Conservation (phyloP, 192 early-diverging fungal genomes). For the Backusella luteola region DNA sequence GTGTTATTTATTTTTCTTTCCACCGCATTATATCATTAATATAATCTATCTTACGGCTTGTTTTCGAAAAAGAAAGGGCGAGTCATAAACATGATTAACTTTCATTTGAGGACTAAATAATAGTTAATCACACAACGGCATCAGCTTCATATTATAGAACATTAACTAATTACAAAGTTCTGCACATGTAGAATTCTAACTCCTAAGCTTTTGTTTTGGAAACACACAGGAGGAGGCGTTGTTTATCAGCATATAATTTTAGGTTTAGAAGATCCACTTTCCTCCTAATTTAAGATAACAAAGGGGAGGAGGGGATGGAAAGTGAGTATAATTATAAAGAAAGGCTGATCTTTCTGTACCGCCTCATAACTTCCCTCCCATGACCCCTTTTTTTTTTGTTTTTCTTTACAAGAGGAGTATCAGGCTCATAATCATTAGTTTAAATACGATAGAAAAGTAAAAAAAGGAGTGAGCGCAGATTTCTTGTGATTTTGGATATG, state of each 20-base stretch:
- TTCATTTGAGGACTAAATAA: not conserved
- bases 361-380: not conserved
- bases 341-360: not conserved
- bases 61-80: not conserved
- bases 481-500: not conserved
- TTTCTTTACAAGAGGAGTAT: not conserved
- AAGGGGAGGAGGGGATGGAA: not conserved
- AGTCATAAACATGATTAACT: not conserved
- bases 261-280: not conserved
- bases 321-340: not conserved
- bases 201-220: not conserved
- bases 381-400: not conserved
- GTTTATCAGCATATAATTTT: not conserved
- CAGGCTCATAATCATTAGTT: not conserved
- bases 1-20: not conserved
- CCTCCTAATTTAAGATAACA: not conserved
- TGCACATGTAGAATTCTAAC: not conserved
- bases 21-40: not conserved
- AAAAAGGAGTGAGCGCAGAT: not conserved
- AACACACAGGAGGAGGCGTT: not conserved
- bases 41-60: not conserved
- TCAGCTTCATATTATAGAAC: not conserved
- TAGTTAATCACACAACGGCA: not conserved
- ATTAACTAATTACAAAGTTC: not conserved
- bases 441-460: constrained; percentile 3